A percentile compares a stretch with the other conserved stretches of the same genome.
Evolutionary conservation across 768 basidiomycete species (phyloP).

Genomic region (Mycena albidolilacea): DNA sequence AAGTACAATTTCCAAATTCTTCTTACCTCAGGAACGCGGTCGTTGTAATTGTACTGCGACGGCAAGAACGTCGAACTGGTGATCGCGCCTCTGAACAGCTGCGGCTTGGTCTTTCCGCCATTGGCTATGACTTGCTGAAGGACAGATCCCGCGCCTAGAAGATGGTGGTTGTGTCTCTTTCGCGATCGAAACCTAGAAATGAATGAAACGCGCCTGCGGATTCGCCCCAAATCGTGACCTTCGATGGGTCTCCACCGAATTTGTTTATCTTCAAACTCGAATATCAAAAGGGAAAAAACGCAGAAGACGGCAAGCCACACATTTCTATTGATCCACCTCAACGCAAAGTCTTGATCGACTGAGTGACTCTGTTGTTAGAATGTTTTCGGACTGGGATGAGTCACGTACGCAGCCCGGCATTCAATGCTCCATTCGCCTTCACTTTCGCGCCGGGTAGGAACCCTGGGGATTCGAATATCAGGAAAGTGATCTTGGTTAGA

Average conservation of each 20-base stretch:
- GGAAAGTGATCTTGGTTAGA: not conserved
- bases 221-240: conserved; percentile 49
- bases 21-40: conserved; percentile 30
- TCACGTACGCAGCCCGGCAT: conserved; percentile 46
- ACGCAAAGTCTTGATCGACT: conserved; percentile 51
- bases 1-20: not conserved
- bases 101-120: conserved; percentile 20
- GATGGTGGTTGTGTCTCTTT: not conserved
- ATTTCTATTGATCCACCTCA: conserved; percentile 49
- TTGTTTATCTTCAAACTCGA: conserved; percentile 27
- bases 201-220: conserved; percentile 40
- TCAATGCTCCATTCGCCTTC: conserved; percentile 46
- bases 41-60: conserved; percentile 52
- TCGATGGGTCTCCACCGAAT: conserved; percentile 41
- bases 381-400: not conserved
- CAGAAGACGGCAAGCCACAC: conserved; percentile 31
- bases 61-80: conserved; percentile 50
- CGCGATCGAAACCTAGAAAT: not conserved
- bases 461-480: conserved; percentile 32
- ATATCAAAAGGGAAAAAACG: not conserved
- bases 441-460: conserved; percentile 48
- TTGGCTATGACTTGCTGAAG: conserved; percentile 19
- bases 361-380: not conserved
- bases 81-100: conserved; percentile 50
- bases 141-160: conserved; percentile 9